Base-by-base conservation (phyloP, 2,329 filamentous ascomycete genomes). In the Domatiomyces catenatus region DNA sequence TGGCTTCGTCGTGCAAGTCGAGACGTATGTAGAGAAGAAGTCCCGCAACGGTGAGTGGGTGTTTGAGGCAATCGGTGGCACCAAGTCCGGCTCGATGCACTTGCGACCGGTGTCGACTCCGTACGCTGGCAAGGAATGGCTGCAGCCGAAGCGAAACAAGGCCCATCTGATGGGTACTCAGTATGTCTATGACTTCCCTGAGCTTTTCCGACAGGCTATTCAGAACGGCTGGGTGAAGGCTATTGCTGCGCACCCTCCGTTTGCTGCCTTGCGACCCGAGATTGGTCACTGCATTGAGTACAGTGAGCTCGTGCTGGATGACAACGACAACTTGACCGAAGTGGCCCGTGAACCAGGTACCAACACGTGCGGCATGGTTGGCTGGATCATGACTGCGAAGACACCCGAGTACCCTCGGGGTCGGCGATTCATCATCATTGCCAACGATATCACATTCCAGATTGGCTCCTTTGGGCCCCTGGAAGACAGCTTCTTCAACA, bases 371-470 rank as follows among this genome's bases (percentile, higher is more conserved):
- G 92, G 92, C 72, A 98, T 98, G 92, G 90, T 98, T 50, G 92
- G 88, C 59, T 98, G 92, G 92, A 79, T 96, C 58, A 83, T 96
- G 66, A 93, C 86, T 55, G 92, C 89, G 15, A 87, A 81, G 66
- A 96, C 92, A 1, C 92, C 92, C 8, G 92, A 98, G 69, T 98
- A 98, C 66, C 90, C 92, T 52, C 78, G 80, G 57, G 92, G 92
- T 53, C 81, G 92, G 59, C 86, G 86, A 64, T 95, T 96, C 71
- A 81, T 98, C 65, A 86, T 98, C 58, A 83, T 98, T 56, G 89
- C 92, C 76, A 98, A 98, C 76, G 92, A 98, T 65, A 98, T 98
- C 67, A 98, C 92, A 17, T 96, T 87, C 78, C 93, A 93, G 76
- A 98, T 96, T 66, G 92, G 92, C 63, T 94, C 87, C 1, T 98